These are phyloP conservation scores for Phytophthora hibernalis DNA, from an alignment of 352 stramenopile genomes.

Conservation along the genomic window DNA sequence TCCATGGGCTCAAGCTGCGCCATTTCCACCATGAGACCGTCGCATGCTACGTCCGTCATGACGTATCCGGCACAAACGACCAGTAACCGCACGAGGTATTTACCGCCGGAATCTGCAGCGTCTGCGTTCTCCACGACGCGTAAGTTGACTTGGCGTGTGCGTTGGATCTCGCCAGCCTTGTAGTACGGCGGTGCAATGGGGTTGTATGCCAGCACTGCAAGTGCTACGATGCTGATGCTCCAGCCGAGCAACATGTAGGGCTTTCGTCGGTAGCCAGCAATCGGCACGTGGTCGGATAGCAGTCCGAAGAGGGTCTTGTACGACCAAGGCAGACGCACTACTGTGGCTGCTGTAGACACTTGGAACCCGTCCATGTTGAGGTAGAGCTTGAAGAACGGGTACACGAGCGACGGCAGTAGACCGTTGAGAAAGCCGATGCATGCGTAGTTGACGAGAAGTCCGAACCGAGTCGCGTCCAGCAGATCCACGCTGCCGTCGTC, in stretches of 20 bases:
- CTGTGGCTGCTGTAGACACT: constrained; percentile 53
- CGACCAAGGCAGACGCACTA: constrained; percentile 74
- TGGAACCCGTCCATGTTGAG: constrained; percentile 82
- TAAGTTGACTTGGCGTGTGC: constrained; percentile 46
- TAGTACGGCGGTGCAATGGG: constrained; percentile 62
- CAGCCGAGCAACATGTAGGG: constrained; percentile 81
- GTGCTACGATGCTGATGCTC: constrained; percentile 49
- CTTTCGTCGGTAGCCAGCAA: constrained; percentile 70
- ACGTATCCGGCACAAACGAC: constrained; percentile 70
- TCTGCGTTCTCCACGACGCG: constrained; percentile 58
- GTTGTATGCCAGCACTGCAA: constrained; percentile 54
- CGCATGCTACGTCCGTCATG: constrained; percentile 70
- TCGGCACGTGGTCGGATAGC: constrained; percentile 70
- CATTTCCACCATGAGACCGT: constrained; percentile 76
- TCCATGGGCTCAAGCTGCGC: constrained; percentile 75
- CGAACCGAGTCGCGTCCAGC: constrained; percentile 48
- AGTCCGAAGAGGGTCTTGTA: constrained; percentile 85
- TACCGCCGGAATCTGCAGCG: constrained; percentile 48
- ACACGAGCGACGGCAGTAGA: constrained; percentile 67
- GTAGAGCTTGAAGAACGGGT: constrained; percentile 82
- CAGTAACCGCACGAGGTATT: constrained; percentile 70
- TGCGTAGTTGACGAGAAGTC: constrained; percentile 74
- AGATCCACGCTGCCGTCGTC: constrained; percentile 53
- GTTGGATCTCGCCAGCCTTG: constrained; percentile 60
- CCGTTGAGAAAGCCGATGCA: constrained; percentile 80